phyloP scores from a whole-genome alignment of 2,329 filamentous ascomycete species.

The Phoma sp. region DNA sequence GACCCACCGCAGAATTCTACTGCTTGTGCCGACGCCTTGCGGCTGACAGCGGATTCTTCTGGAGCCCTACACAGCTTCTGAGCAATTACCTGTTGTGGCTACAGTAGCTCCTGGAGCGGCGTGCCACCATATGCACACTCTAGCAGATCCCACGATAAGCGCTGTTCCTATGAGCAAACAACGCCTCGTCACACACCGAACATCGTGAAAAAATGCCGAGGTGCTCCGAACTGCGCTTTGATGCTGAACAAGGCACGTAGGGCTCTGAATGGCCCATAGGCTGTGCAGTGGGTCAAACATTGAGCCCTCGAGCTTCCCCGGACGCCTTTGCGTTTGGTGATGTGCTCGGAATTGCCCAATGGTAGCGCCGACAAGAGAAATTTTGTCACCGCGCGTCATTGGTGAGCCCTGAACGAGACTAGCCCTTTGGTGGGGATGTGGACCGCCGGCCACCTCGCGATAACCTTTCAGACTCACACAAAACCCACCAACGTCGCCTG shows the following conservation, averaged over 20 bases:
- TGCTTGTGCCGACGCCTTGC: constrained; percentile 11
- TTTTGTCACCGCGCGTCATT: constrained; percentile 26
- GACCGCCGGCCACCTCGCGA: constrained; percentile 16
- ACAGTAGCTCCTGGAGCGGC: constrained; percentile 3
- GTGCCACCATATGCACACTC: constrained; percentile 2
- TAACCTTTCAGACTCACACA: constrained; percentile 25
- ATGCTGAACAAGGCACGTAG: constrained; percentile 6
- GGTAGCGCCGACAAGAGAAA: constrained; percentile 14
- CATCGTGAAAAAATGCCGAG: constrained; percentile 6
- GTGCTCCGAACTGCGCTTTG: constrained; percentile 12
- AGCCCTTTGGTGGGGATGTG: constrained; percentile 5
- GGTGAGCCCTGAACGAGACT: constrained; percentile 5
- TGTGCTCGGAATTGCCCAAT: constrained; percentile 24
- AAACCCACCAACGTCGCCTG: constrained; percentile 17
- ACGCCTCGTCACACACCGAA: constrained; percentile 14
- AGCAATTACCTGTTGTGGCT: constrained; percentile 6
- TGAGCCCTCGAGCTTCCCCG: constrained; percentile 13
- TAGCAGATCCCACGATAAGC: constrained; percentile 14
- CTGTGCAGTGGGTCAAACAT: constrained; percentile 16
- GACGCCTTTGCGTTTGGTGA: constrained; percentile 11
- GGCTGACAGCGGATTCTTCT: constrained; percentile 8
- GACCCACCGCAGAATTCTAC: constrained; percentile 19
- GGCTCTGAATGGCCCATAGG: constrained; percentile 13
- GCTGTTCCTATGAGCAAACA: constrained; percentile 12
- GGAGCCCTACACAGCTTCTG: background rate